Evolutionary conservation across 257 asterid species (phyloP), one percentile per base, ranked within the genome.

Genomic region (Solanum arcanum): DNA sequence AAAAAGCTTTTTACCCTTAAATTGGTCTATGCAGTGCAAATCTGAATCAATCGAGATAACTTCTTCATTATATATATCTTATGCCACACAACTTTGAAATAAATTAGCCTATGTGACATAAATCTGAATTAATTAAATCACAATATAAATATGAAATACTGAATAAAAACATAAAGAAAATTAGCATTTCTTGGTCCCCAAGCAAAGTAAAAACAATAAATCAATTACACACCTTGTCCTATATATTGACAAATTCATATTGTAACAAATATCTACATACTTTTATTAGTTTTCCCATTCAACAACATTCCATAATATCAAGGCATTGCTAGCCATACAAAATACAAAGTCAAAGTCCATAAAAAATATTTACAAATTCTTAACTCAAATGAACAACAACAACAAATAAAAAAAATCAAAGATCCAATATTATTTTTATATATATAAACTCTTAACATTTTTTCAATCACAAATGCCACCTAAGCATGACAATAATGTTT

Each of bases 21-120:
- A 60, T 21, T 12, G 6, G 27, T 60, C 1, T 23, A 21, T 62
- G 29, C 14, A 3, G 5, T 11, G 3, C 4, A 12, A 64, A 64
- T 64, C 3, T 64, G 33, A 66, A 66, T 66, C 8, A n/a, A 11
- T 12, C 35, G 35, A 18, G 35, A 25, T 15, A 9, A 13, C 35
- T 66, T 27, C 18, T 66, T 2, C 2, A 12, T 25, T 25, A 66
- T 14, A 47, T 47, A 47, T 47, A 33, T 33, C 5, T 33, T 33
- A 33, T 4, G 35, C 1, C 35, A 33, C 59, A 0, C 7, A 47
- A 47, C 7, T 47, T 2, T 47, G 3, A 47, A 47, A 13, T 52
- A 56, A 18, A 56, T 56, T 56, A 56, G 0, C n/a, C 10, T 56
- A 56, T 0, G 0, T 3, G 12, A 0, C 5, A 1, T 7, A 3